Base-by-base conservation (phyloP, 768 basidiomycete species). In the Russula earlei region DNA sequence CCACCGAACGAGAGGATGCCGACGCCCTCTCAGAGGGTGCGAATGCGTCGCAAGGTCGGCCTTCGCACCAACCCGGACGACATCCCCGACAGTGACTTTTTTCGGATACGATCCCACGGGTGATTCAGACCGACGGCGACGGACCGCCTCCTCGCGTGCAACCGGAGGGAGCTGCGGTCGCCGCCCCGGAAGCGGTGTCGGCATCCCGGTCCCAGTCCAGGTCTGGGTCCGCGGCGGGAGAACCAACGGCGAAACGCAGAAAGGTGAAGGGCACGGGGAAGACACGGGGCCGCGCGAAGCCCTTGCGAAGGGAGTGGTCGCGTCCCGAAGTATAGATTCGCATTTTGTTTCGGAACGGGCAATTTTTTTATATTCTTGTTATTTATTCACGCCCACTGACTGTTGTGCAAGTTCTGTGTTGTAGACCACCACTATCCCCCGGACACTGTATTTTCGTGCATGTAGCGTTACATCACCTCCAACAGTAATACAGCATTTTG, bases 11-110 rank as follows among this genome's bases (percentile, higher is more conserved):
- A 48, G 12, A 42, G 52, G 17, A 63, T 63, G n/a, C 67, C 67
- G 0, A 64, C 67, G 0, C 58, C 61, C 9, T 61, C 63, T 15
- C 63, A 63, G 52, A 62, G 67, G 37, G 62, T 58, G 8, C 34
- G 47, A 4, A 25, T 66, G 38, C 63, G 64, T 17, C 33, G 52
- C 10, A 53, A 55, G n/a, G 43, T 56, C 12, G 62, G 53, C 25
- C 50, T 56, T 29, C 7, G 31, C 2, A 19, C 47, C 1, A 40
- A 47, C 15, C 38, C 49, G 1, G 62, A 64, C 42, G 65, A 66
- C 49, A 11, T 62, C 3, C 60, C 62, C 5, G 67, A 69, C 31
- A 54, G 50, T 10, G n/a, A 37, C 12, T 64, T 68, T n/a, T n/a
- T 63, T 61, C 54, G 61, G 55, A 4, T 55, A 49, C 5, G n/a